phyloP scores from a whole-genome alignment of 2,329 filamentous ascomycete genomes.

The Geoglossum cookeanum region DNA sequence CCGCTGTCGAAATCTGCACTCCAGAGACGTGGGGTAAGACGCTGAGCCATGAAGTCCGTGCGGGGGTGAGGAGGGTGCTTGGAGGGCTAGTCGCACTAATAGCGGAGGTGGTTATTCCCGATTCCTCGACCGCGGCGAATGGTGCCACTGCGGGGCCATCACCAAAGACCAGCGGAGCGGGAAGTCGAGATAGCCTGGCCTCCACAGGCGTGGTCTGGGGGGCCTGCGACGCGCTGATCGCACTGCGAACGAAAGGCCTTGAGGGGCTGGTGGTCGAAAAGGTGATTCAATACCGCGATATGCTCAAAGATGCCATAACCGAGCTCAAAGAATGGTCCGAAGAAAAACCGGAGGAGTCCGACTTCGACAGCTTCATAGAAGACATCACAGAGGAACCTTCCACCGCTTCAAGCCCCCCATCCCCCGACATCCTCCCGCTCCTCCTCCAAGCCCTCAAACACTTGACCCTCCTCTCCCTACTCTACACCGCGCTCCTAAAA shows the following conservation, averaged over 20 bases:
- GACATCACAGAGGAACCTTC: slow-evolving; percentile 19
- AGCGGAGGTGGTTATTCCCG: slow-evolving; percentile 29
- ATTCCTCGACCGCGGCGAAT: slow-evolving; percentile 32
- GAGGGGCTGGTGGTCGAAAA: slow-evolving; percentile 50
- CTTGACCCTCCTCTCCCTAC: slow-evolving; percentile 31
- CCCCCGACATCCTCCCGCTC: slow-evolving; percentile 7
- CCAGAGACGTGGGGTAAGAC: slow-evolving; percentile 40
- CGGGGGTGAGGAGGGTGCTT: slow-evolving; percentile 39
- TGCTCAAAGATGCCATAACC: slow-evolving; percentile 62
- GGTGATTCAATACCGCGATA: slow-evolving; percentile 53
- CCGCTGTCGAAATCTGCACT: slow-evolving; percentile 46
- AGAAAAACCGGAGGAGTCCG: slow-evolving; percentile 41
- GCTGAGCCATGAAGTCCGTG: slow-evolving; percentile 44
- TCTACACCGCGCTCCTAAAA: slow-evolving; percentile 24
- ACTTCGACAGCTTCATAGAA: slow-evolving; percentile 21
- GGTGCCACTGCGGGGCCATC: not conserved
- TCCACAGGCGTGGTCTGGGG: slow-evolving; percentile 69
- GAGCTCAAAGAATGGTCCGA: slow-evolving; percentile 81
- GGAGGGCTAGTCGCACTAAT: slow-evolving; percentile 43
- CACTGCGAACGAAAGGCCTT: slow-evolving; percentile 46
- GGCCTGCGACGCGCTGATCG: slow-evolving; percentile 53
- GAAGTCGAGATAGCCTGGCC: slow-evolving; percentile 33
- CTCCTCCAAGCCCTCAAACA: slow-evolving; percentile 45
- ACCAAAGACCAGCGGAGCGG: slow-evolving; percentile 20
- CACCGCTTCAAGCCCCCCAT: slow-evolving; percentile 17